Evolutionary conservation across 2,329 filamentous ascomycete genomes (phyloP).

Genomic region (Penicillium sp.): DNA sequence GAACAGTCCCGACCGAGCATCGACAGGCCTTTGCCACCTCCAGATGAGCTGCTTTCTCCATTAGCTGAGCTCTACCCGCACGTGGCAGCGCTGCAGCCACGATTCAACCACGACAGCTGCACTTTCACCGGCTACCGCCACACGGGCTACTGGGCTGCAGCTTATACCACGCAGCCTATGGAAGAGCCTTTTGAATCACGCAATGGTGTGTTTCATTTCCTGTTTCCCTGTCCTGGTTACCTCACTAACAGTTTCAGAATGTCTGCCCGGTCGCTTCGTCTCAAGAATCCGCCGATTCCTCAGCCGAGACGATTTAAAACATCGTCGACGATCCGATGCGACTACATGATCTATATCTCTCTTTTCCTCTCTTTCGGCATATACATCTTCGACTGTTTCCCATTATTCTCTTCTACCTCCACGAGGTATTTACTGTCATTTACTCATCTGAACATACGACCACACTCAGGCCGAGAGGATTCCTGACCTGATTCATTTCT

Average conservation of each 20-base stretch:
- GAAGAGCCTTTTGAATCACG: conserved; percentile 21
- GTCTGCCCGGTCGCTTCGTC: conserved; percentile 26
- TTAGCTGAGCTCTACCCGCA: conserved; percentile 36
- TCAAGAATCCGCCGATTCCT: conserved; percentile 32
- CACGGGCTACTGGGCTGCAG: conserved; percentile 30
- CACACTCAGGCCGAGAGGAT: conserved; percentile 3
- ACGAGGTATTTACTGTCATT: not conserved
- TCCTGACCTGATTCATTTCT: not conserved
- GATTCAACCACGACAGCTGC: conserved; percentile 27
- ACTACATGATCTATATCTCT: conserved; percentile 9
- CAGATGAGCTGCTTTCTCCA: conserved; percentile 30
- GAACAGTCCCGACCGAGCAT: conserved; percentile 25
- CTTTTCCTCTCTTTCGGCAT: conserved; percentile 3
- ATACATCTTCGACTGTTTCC: not conserved
- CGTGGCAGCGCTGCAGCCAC: conserved; percentile 34
- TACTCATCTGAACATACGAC: not conserved
- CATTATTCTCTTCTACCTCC: not conserved
- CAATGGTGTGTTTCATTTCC: conserved; percentile 25
- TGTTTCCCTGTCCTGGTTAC: conserved; percentile 7
- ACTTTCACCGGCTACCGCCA: conserved; percentile 29
- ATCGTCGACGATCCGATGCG: conserved; percentile 19
- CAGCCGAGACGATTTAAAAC: conserved; percentile 29
- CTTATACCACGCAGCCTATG: conserved; percentile 25
- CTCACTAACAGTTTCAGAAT: conserved; percentile 19
- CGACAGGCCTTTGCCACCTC: conserved; percentile 26